Evolutionary conservation across 495 filamentous ascomycete genomes (phyloP).

Genomic region (Rostrohypoxylon terebratum): DNA sequence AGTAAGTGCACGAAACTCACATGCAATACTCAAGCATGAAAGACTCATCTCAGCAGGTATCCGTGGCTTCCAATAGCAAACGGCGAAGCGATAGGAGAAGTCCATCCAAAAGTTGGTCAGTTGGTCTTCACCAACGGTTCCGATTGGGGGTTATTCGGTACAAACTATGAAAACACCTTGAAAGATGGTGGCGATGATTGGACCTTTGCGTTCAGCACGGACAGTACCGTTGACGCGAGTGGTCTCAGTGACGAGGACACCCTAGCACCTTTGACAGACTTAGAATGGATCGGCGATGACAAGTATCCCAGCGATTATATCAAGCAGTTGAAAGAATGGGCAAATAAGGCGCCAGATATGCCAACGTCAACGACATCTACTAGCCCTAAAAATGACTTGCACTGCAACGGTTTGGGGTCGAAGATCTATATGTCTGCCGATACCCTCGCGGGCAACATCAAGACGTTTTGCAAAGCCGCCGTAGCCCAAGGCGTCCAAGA

Average conservation of each 20-base stretch:
- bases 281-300: constrained; percentile 10
- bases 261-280: constrained; percentile 7
- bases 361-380: neutral
- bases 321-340: constrained; percentile 8
- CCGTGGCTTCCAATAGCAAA: constrained; percentile 9
- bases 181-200: constrained; percentile 8
- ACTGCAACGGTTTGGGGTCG: constrained; percentile 1
- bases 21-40: neutral
- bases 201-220: constrained; percentile 6
- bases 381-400: constrained; percentile 1
- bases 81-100: constrained; percentile 9
- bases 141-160: constrained; percentile 12
- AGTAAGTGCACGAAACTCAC: constrained; percentile 2
- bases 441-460: constrained; percentile 14
- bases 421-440: constrained; percentile 5
- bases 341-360: constrained; percentile 4
- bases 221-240: constrained; percentile 5
- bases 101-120: constrained; percentile 10
- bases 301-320: constrained; percentile 10
- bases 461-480: constrained; percentile 4
- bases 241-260: constrained; percentile 13
- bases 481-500: constrained; percentile 16
- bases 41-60: constrained; percentile 7
- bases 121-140: constrained; percentile 9
- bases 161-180: constrained; percentile 6